These are phyloP conservation scores for Podaxis sp. DNA, from an alignment of 768 basidiomycete species.

Conservation along the genomic window DNA sequence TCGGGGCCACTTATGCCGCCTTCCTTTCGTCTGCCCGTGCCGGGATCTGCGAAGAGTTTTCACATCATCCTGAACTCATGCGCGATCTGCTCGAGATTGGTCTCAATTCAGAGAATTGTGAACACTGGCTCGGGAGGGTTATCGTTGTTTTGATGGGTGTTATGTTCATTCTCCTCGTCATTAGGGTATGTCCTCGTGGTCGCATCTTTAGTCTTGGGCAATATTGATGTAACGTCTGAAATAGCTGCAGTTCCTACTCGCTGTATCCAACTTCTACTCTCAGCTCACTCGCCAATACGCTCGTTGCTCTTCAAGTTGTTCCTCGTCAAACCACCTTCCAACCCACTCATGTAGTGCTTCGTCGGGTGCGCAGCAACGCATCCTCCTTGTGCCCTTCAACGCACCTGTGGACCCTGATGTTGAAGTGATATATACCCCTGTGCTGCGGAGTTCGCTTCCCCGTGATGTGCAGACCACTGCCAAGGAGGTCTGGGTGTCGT, in stretches of 20 bases:
- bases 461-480: conserved; percentile 51
- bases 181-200: conserved; percentile 52
- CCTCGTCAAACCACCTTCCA: conserved; percentile 16
- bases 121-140: conserved; percentile 72
- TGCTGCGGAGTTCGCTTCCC: conserved; percentile 57
- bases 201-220: not conserved
- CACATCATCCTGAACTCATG: conserved; percentile 73
- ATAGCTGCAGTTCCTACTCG: conserved; percentile 76
- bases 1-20: conserved; percentile 56
- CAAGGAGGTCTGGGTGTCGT: conserved; percentile 69
- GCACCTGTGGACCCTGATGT: conserved; percentile 22
- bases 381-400: conserved; percentile 57
- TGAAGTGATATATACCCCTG: conserved; percentile 68
- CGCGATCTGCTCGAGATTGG: conserved; percentile 70
- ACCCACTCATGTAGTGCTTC: conserved; percentile 23
- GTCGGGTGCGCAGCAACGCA: conserved; percentile 47
- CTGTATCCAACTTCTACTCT: conserved; percentile 65
- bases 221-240: not conserved
- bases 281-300: conserved; percentile 47
- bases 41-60: conserved; percentile 71
- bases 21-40: conserved; percentile 57
- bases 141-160: conserved; percentile 57
- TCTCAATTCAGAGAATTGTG: conserved; percentile 77
- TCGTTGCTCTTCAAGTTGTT: conserved; percentile 18
- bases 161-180: conserved; percentile 60